These are phyloP conservation scores for Capsicum baccatum DNA, from an alignment of 257 asterid species.

Conservation along the genomic window DNA sequence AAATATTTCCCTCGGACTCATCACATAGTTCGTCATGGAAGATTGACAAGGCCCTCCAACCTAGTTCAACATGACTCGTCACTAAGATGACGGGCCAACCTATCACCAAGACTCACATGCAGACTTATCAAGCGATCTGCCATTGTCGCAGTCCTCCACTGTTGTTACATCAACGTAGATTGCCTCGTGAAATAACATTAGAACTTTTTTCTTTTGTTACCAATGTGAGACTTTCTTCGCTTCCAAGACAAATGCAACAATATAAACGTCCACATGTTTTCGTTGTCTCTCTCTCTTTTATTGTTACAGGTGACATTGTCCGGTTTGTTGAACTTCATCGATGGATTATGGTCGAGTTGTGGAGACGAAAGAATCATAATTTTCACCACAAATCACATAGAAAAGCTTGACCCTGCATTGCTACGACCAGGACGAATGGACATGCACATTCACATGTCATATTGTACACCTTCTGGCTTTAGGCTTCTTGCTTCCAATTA, in stretches of 20 bases:
- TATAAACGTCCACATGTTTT: not conserved
- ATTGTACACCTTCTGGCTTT: slow-evolving; percentile 64
- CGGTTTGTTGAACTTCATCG: slow-evolving; percentile 65
- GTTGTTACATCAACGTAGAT: not conserved
- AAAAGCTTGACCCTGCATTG: slow-evolving; percentile 67
- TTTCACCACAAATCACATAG: slow-evolving; percentile 66
- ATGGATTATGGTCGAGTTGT: slow-evolving; percentile 78
- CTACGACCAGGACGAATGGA: slow-evolving; percentile 78
- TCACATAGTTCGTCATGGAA: not conserved
- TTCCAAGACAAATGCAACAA: not conserved
- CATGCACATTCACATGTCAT: slow-evolving; percentile 67
- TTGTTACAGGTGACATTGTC: slow-evolving; percentile 55
- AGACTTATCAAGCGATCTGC: not conserved
- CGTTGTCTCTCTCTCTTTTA: not conserved
- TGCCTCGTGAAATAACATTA: not conserved
- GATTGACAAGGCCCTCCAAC: not conserved
- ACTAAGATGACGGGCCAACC: not conserved
- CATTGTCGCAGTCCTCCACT: rapidly evolving
- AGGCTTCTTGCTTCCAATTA: slow-evolving; percentile 57
- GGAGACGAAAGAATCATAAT: slow-evolving; percentile 67
- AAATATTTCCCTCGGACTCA: not conserved
- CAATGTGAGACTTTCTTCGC: not conserved
- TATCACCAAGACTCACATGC: not conserved
- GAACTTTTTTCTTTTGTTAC: not conserved
- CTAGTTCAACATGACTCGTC: not conserved